Evolutionary conservation across 164 flowering plant genomes (phyloP).

Genomic region (Platanus orientalis): DNA sequence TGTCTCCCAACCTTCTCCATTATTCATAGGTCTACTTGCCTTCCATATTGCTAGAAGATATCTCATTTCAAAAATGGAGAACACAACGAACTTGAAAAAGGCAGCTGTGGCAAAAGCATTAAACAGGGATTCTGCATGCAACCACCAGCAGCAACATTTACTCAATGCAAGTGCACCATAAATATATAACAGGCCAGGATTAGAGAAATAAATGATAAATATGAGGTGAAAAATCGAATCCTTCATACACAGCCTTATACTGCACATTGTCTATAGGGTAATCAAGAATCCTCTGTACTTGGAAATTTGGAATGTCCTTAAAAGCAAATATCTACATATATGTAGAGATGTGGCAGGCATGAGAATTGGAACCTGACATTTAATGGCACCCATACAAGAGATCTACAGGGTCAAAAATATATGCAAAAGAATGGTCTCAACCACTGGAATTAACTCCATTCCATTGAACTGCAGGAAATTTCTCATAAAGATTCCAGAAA

Average conservation of each 20-base stretch:
- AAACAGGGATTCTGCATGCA: slow-evolving; percentile 77
- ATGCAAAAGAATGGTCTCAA: too few relatives aligned
- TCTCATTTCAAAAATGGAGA: slow-evolving; percentile 98
- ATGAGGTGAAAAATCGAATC: neutral
- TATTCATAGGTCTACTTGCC: slow-evolving; percentile 80
- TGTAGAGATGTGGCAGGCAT: too few relatives aligned
- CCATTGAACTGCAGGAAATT: too few relatives aligned
- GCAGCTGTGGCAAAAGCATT: slow-evolving; percentile 99
- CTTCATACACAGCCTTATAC: too few relatives aligned
- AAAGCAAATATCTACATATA: too few relatives aligned
- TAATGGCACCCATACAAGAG: too few relatives aligned
- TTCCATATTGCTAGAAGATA: slow-evolving; percentile 99
- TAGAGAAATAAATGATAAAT: neutral
- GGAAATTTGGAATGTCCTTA: too few relatives aligned
- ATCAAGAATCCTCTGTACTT: too few relatives aligned
- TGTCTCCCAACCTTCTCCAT: slow-evolving; percentile 94
- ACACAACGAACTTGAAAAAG: slow-evolving; percentile 97
- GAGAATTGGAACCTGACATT: too few relatives aligned
- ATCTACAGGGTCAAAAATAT: neutral
- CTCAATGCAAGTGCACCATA: neutral
- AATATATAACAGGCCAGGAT: neutral
- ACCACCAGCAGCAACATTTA: slow-evolving; percentile 16
- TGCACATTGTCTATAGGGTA: too few relatives aligned
- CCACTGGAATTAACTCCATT: too few relatives aligned
- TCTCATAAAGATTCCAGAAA: too few relatives aligned